Evolutionary conservation across 2,329 filamentous ascomycete species (phyloP).

Genomic region (Colletotrichum sublineola): DNA sequence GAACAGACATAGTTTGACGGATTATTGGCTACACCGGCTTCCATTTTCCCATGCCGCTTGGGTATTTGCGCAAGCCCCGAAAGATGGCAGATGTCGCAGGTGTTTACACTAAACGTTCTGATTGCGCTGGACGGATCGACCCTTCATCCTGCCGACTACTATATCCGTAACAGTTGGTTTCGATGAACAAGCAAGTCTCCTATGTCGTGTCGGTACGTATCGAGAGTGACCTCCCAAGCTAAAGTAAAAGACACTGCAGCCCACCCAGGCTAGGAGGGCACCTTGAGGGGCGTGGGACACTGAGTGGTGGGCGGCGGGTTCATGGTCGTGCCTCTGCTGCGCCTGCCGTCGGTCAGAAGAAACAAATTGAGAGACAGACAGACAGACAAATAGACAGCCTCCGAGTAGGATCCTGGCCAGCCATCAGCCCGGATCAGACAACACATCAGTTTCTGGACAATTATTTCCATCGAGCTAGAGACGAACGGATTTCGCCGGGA

Average conservation of each 20-base stretch:
- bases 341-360: constrained; percentile 1
- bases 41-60: not conserved
- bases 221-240: constrained; percentile 28
- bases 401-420: not conserved
- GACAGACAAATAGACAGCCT: not conserved
- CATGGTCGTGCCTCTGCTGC: not conserved
- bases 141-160: constrained; percentile 15
- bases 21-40: not conserved
- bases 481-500: constrained; percentile 15
- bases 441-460: constrained; percentile 4
- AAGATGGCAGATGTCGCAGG: not conserved
- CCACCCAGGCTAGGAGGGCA: not conserved
- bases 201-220: constrained; percentile 35
- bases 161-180: constrained; percentile 34
- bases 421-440: constrained; percentile 2
- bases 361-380: constrained; percentile 5
- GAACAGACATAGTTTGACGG: constrained; percentile 2
- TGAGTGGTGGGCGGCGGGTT: constrained; percentile 2
- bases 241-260: constrained; percentile 32
- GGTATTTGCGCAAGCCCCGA: not conserved
- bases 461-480: constrained; percentile 4
- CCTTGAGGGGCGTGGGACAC: not conserved
- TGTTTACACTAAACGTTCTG: not conserved
- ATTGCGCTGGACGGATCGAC: not conserved
- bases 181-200: constrained; percentile 32